Evolutionary conservation across 495 filamentous ascomycete species (phyloP), one percentile per base, ranked within the genome.

Genomic region (Penicillium arizonense): DNA sequence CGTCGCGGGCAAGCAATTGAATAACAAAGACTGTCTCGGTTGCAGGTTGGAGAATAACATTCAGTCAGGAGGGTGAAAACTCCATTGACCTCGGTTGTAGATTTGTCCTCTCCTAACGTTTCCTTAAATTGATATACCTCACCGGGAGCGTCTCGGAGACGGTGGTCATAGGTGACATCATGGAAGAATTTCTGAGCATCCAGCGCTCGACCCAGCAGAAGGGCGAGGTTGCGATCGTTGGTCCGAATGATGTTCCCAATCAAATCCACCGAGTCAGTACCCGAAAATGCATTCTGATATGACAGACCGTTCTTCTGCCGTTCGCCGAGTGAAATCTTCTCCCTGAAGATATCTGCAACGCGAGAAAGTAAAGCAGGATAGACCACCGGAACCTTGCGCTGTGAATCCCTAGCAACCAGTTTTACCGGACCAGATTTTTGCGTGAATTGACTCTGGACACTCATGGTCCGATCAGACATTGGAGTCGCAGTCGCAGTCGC

Each of bases 131-230:
- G 92, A 69, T 97, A 99, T 57, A 99, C 87, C 67, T 99, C 95
- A 38, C 82, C 83, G 10, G 83, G 76, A 6, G 91, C 93, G 73
- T 99, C 95, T 60, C 95, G 86, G 49, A 99, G 75, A 42, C 95
- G 84, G 66, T 99, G 95, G 55, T 96, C 92, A 69, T 99, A 99
- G 4, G 92, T 96, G 36, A 97, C 95, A 81, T 99, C 95, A 69
- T 97, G 95, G 67, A 99, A 99, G 70, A 97, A 97, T 69, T 97
- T 99, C 70, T 99, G 95, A 37, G 95, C 95, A 74, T 99, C 95
- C 39, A 99, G 75, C 50, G 91, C 89, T 57, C 95, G 82, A 40
- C 95, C 95, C n/a, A 99, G 71, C 10, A 99, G 83, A 49, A 99
- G 75, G 36, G 95, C 94, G 56, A 99, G 75, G 62, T 97, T 99